Evolutionary conservation across 2,329 filamentous ascomycete genomes (phyloP).

Genomic region (Trichophyton schoenleinii): DNA sequence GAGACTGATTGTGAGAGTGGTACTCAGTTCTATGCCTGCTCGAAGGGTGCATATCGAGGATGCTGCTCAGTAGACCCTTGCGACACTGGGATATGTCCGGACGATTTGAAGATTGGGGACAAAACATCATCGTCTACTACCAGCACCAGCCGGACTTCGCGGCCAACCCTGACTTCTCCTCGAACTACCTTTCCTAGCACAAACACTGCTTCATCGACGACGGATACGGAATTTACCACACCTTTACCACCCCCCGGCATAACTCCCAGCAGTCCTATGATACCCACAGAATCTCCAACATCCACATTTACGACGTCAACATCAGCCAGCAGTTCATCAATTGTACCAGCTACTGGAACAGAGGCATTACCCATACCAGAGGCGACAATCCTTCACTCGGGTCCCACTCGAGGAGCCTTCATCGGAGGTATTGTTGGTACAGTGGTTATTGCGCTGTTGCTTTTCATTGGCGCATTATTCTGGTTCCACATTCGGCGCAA

Average conservation of each 20-base stretch:
- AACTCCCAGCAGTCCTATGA: background rate
- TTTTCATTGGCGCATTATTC: background rate
- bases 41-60: slow-evolving; percentile 9
- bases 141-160: background rate
- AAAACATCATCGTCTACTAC: background rate
- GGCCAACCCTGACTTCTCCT: background rate
- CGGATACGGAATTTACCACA: no score
- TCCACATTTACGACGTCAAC: background rate
- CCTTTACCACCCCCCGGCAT: no score
- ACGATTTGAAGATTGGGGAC: background rate
- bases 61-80: slow-evolving; percentile 12
- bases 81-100: slow-evolving; percentile 4
- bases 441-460: background rate
- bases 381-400: no score
- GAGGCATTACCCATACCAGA: background rate
- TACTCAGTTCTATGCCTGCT: slow-evolving; percentile 8
- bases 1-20: background rate
- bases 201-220: background rate
- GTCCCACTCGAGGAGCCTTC: background rate
- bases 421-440: slow-evolving; percentile 2
- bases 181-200: background rate
- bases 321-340: background rate
- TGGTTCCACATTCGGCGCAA: slow-evolving; percentile 4
- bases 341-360: background rate
- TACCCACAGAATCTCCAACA: background rate